Conservation (phyloP, 179 eudicot species). For the Beta lomatogona region DNA sequence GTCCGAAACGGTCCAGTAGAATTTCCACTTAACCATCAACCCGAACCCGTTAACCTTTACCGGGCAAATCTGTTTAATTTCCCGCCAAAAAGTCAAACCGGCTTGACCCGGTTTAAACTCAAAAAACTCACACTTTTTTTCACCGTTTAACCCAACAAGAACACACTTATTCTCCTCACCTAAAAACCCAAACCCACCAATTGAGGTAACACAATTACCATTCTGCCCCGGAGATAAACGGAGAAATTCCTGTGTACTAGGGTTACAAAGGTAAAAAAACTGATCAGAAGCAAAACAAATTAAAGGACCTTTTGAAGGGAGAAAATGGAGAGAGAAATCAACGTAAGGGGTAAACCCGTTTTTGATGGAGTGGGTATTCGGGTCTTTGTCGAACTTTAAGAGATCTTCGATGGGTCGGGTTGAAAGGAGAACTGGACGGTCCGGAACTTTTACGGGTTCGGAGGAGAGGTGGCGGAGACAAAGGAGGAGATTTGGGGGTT, state of each 20-base stretch:
- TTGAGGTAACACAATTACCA: background rate
- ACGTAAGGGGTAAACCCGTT: constrained; percentile 36
- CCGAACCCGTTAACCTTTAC: constrained; percentile 23
- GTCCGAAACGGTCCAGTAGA: constrained; percentile 22
- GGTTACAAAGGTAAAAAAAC: constrained; percentile 35
- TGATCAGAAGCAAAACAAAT: constrained; percentile 16
- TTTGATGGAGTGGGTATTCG: constrained; percentile 22
- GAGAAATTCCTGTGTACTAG: constrained; percentile 31
- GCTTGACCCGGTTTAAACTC: constrained; percentile 31
- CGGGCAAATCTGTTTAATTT: background rate
- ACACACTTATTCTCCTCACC: constrained; percentile 15
- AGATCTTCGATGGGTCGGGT: constrained; percentile 22
- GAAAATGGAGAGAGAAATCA: constrained; percentile 12
- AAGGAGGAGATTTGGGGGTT: constrained; percentile 33
- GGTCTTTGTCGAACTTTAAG: background rate
- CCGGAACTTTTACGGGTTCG: constrained; percentile 32
- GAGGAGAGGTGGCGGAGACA: constrained; percentile 25
- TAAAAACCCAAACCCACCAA: constrained; percentile 25
- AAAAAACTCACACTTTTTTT: constrained; percentile 3
- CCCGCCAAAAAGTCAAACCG: constrained; percentile 20
- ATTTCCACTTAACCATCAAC: constrained; percentile 19
- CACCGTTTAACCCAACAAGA: background rate
- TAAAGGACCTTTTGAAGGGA: constrained; percentile 25
- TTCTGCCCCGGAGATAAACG: constrained; percentile 21
- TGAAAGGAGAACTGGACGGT: constrained; percentile 30